Percentiles rank a stretch among this genome's conserved stretches.
phyloP scores from a whole-genome alignment of 805 yeast genomes.

The Grigorovia humatica region DNA sequence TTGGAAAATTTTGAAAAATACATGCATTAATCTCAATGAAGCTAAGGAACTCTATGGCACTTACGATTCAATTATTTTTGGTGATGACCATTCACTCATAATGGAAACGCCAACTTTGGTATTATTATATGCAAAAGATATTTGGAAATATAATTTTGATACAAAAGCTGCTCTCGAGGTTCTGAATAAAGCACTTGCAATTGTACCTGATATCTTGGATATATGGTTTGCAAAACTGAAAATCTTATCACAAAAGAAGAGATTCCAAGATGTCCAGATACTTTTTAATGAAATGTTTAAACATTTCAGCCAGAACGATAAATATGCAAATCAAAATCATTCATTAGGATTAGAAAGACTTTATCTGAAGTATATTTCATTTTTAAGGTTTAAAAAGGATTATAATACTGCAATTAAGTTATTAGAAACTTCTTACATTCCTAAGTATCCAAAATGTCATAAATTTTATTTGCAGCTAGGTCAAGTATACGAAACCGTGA shows the following conservation, averaged over 20 bases:
- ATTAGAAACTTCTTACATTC: constrained; percentile 36
- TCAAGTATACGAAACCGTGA: constrained; percentile 36
- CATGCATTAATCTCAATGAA: constrained; percentile 26
- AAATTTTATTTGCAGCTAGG: constrained; percentile 55
- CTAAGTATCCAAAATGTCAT: constrained; percentile 36
- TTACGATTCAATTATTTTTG: constrained; percentile 44
- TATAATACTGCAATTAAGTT: constrained; percentile 31
- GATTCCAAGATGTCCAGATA: constrained; percentile 29
- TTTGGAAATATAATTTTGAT: constrained; percentile 42
- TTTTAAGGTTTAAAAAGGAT: constrained; percentile 34
- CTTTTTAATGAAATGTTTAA: constrained; percentile 24
- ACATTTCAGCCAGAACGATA: constrained; percentile 30
- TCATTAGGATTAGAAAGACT: constrained; percentile 31
- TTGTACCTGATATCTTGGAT: constrained; percentile 38
- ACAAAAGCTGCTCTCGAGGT: constrained; percentile 43
- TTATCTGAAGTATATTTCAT: constrained; percentile 51
- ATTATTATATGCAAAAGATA: constrained; percentile 65
- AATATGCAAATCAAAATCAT: constrained; percentile 8
- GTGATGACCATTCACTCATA: constrained; percentile 21
- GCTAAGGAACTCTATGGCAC: constrained; percentile 30
- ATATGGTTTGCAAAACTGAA: constrained; percentile 68
- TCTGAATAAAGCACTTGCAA: constrained; percentile 37
- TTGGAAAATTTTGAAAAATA: constrained; percentile 40
- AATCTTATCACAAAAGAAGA: constrained; percentile 39
- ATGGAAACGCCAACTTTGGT: constrained; percentile 43